Conservation (phyloP, 1,139 yeast species). For the Candida tetrigidarum region DNA sequence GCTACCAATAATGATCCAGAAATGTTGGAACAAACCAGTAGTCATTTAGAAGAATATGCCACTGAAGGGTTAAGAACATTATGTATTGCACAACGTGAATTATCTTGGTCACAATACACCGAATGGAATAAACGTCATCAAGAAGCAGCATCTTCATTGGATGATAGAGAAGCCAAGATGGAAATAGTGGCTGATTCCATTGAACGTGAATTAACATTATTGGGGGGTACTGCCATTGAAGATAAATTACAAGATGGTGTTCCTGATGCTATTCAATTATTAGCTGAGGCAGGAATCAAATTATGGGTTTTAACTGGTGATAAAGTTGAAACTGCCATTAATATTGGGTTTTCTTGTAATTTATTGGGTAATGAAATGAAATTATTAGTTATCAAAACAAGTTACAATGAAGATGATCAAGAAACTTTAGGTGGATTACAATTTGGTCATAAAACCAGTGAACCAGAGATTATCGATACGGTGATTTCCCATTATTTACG, state of each 20-base stretch:
- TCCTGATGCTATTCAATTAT: slow-evolving; percentile 48
- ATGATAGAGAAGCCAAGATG: slow-evolving; percentile 47
- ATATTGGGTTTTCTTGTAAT: slow-evolving; percentile 55
- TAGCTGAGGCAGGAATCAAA: slow-evolving; percentile 54
- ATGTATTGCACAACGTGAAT: slow-evolving; percentile 51
- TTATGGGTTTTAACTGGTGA: slow-evolving; percentile 58
- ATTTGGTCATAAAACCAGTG: slow-evolving; percentile 33
- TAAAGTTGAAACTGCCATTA: slow-evolving; percentile 55
- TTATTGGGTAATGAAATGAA: slow-evolving; percentile 54
- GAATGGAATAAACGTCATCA: slow-evolving; percentile 49
- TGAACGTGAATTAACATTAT: slow-evolving; percentile 44
- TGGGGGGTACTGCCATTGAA: slow-evolving; percentile 59
- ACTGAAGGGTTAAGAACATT: slow-evolving; percentile 53
- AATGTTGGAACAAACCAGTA: slow-evolving; percentile 40
- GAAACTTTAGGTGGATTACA: slow-evolving; percentile 32
- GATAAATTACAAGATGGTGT: slow-evolving; percentile 56
- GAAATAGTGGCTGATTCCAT: slow-evolving; percentile 53
- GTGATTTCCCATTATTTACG: slow-evolving; percentile 63
- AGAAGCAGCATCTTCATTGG: slow-evolving; percentile 47
- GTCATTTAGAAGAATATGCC: slow-evolving; percentile 48
- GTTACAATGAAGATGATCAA: slow-evolving; percentile 36
- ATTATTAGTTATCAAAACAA: slow-evolving; percentile 42
- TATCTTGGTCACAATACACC: slow-evolving; percentile 44
- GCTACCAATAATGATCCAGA: slow-evolving; percentile 31
- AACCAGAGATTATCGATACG: slow-evolving; percentile 47